Evolutionary conservation across 441 rosid species (phyloP).

Genomic region (Isatis lusitanica): DNA sequence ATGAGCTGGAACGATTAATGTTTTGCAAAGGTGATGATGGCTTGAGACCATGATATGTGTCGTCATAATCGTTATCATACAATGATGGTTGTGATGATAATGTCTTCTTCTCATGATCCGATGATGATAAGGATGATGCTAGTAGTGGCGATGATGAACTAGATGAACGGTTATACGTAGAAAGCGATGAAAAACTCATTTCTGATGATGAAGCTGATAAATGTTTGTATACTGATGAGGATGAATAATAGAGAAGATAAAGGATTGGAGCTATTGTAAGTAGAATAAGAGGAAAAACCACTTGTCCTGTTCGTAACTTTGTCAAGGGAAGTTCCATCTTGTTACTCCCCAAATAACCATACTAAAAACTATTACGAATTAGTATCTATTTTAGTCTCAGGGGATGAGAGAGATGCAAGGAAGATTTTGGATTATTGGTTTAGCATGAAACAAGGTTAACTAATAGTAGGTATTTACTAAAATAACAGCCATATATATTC

Average conservation of each 20-base stretch:
- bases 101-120: constrained; percentile 4
- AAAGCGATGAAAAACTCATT: neutral
- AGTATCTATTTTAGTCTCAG: neutral
- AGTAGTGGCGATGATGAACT: neutral
- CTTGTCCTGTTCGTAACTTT: constrained; percentile 24
- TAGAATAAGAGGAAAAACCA: constrained; percentile 41
- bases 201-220: neutral
- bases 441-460: constrained; percentile 27
- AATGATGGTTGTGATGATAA: neutral
- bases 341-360: neutral
- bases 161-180: constrained; percentile 3
- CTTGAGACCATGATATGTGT: constrained; percentile 7
- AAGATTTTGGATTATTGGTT: constrained; percentile 8
- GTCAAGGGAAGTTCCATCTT: constrained; percentile 23
- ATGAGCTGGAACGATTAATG: neutral
- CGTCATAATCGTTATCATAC: constrained; percentile 25
- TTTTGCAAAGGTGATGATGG: neutral
- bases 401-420: constrained; percentile 28
- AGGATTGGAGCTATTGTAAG: constrained; percentile 52
- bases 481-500: neutral
- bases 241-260: constrained; percentile 37
- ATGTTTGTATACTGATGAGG: constrained; percentile 10
- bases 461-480: neutral
- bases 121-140: neutral
- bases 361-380: neutral